phyloP scores from a whole-genome alignment of 2,329 filamentous ascomycete genomes.

The Diaporthe helianthi region DNA sequence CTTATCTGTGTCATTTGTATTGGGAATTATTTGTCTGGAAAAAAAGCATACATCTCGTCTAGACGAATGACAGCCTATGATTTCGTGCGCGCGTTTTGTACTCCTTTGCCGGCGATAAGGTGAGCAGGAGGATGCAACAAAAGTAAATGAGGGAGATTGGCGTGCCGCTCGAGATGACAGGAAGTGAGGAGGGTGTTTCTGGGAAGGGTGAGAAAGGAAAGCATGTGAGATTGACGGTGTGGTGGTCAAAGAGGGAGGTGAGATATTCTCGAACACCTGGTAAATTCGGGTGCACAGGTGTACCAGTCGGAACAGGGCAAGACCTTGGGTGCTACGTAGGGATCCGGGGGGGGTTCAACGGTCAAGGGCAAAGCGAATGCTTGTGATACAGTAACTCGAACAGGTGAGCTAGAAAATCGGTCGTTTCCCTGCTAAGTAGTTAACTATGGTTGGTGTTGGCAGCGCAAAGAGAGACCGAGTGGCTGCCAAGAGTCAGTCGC shows the following conservation, averaged over 20 bases:
- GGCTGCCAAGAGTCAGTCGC: slow-evolving; percentile 16
- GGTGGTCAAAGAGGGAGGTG: slow-evolving; percentile 13
- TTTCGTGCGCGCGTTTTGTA: neutral
- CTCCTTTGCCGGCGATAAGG: slow-evolving; percentile 11
- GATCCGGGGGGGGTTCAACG: slow-evolving; percentile 4
- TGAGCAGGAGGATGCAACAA: neutral
- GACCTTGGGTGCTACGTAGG: slow-evolving; percentile 15
- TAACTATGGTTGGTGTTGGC: slow-evolving; percentile 17
- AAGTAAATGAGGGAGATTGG: neutral
- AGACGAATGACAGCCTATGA: slow-evolving; percentile 20
- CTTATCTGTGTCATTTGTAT: slow-evolving; percentile 64
- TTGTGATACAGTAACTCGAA: slow-evolving; percentile 8
- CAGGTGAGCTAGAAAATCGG: slow-evolving; percentile 6
- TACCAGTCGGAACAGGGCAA: neutral
- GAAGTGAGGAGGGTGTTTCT: neutral
- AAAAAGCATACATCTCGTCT: slow-evolving; percentile 22
- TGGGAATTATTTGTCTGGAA: slow-evolving; percentile 37
- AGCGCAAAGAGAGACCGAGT: slow-evolving; percentile 7
- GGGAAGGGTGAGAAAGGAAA: neutral
- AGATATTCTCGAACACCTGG: slow-evolving; percentile 11
- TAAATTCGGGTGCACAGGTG: slow-evolving; percentile 2
- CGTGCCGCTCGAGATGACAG: neutral
- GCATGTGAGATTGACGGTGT: slow-evolving; percentile 26
- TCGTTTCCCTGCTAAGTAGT: slow-evolving; percentile 8
- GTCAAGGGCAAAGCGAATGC: neutral